Base-by-base conservation (phyloP, 441 rosid species). In the Erodium texanum region DNA sequence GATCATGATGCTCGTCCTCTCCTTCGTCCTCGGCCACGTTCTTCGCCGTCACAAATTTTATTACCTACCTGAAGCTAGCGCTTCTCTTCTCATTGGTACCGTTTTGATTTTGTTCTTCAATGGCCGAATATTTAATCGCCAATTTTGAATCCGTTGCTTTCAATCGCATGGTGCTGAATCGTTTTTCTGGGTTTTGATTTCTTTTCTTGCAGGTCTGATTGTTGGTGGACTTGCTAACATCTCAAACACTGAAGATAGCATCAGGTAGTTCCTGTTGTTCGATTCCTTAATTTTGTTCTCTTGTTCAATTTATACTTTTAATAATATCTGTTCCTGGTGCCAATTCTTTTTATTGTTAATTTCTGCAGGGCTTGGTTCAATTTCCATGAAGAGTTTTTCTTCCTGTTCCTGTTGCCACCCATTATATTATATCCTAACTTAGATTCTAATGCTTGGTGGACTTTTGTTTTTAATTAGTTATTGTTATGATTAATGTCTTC, bases 1-100 rank as follows among this genome's bases (percentile, higher is more conserved):
- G 91, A 92, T 94, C 84, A 92, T 94, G 99, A 94, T 92, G 97
- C 99, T 94, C 29, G 99, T 94, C 58, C 97, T 92, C 75, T 94
- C 98, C 70, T 94, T 94, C 77, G 96, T 94, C 43, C 89, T 94
- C 27, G 98, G 99, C 9, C 96, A 89, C 70, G 97, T 94, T 62
- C 99, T 94, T 56, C 97, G 97, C 65, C 99, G 99, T 68, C 98
- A 86, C 72, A 87, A 83, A 78, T 86, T 94, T 84, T 89, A 94
- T 81, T 94, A 92, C 69, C 93, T 94, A 2, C 98, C 99, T 10
- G 14, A 41, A 41, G 12, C 48, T 14, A 41, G 15, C 15, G 12
- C 14, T 41, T 41, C 15, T 41, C 48, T 41, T 41, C 48, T 41
- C 15, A 41, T 41, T 32, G 36, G 36, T 32, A 32, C 7, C 36